Evolutionary conservation across 176 grass and related monocot genomes (phyloP), one percentile per base, ranked within the genome.

Genomic region (Eragrostis nindensis): DNA sequence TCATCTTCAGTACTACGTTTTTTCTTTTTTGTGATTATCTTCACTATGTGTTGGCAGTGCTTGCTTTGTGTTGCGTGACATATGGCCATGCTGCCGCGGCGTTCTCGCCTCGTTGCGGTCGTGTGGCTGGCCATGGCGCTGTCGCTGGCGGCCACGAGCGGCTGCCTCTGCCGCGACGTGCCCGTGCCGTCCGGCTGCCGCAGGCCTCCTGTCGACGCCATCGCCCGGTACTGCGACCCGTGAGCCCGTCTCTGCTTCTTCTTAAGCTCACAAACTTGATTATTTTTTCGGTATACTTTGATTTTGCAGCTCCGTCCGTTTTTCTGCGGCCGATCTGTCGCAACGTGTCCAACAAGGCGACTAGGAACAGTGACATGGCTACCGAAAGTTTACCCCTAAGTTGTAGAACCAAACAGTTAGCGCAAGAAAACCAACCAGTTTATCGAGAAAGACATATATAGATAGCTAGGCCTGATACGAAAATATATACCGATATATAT

Each of bases 51-150:
- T 69, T 46, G 21, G 21, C 24, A 39, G 2, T 11, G 32, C 32
- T 36, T 36, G 32, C 32, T 36, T 36, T 18, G 30, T 16, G 5
- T 22, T 44, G 42, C 66, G 11, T 6, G n/a, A 44, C 7, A 6
- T 21, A 76, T 61, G 73, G 73, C 73, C n/a, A 22, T 26, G 18
- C n/a, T 44, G 13, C 54, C 12, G 54, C 38, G 3, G 12, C 54
- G 54, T n/a, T 21, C 71, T 11, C 13, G 54, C n/a, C 38, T 75
- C 39, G 13, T 18, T n/a, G 55, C 40, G 16, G 17, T 73, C 6
- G 46, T 16, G 68, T 49, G 44, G 25, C 72, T 74, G 53, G 53
- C 73, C 39, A 11, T 61, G 39, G 54, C 56, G 73, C 73, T 76
- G 14, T 18, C 41, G 55, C 55, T 62, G 24, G 39, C 38, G 8